Conservation (phyloP, 139 green algal species). For the Volvox africanus region DNA sequence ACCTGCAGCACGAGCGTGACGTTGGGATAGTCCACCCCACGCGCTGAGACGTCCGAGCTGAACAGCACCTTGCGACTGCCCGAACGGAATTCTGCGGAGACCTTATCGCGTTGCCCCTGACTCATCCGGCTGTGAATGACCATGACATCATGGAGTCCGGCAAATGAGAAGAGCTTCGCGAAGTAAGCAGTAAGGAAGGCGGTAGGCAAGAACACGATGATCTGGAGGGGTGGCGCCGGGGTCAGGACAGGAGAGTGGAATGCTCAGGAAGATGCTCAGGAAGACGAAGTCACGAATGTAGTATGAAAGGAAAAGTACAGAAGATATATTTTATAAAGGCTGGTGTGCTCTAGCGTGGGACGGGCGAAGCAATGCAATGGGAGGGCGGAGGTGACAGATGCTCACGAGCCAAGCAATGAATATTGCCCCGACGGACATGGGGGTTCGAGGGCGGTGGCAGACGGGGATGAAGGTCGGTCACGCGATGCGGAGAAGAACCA, state of each 20-base stretch:
- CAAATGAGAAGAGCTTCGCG: constrained; percentile 52
- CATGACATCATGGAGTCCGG: constrained; percentile 65
- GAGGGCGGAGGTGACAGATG: no score
- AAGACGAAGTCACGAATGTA: neutral
- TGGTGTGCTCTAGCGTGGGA: no score
- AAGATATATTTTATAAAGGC: neutral
- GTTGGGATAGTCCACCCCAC: constrained; percentile 96
- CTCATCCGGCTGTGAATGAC: constrained; percentile 94
- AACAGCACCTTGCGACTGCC: constrained; percentile 81
- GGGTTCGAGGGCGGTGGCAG: no score
- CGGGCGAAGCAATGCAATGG: no score
- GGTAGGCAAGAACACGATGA: constrained; percentile 95
- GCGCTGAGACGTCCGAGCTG: constrained; percentile 90
- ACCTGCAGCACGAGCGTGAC: constrained; percentile 95
- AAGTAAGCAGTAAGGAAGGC: constrained; percentile 81
- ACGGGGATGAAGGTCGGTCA: no score
- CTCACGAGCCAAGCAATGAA: no score
- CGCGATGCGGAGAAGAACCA: no score
- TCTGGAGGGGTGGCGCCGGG: constrained; percentile 53
- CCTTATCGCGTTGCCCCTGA: constrained; percentile 77
- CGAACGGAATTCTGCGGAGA: constrained; percentile 76
- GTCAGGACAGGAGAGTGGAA: no score
- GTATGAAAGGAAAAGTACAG: neutral
- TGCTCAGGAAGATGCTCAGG: neutral
- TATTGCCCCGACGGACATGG: no score